A percentile compares a stretch with the other conserved stretches of the same genome.
Conservation (phyloP, 768 basidiomycete species). For the Pluteus cervinus region DNA sequence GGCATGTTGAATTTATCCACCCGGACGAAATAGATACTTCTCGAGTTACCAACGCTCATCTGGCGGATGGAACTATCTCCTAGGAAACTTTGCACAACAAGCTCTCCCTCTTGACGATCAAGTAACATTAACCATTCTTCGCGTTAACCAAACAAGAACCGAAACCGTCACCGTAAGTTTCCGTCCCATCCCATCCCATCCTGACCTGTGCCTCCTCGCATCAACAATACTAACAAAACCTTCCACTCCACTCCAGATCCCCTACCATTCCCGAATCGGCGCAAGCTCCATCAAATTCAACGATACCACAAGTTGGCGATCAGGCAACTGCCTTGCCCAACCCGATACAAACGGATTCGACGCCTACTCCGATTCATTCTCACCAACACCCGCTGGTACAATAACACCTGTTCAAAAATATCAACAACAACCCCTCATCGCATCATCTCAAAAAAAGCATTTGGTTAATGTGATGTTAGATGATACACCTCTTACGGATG, state of each 20-base stretch:
- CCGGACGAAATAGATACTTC: slow-evolving; percentile 31
- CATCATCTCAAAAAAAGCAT: slow-evolving; percentile 27
- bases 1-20: no score
- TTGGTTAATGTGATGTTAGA: slow-evolving; percentile 45
- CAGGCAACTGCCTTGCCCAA: slow-evolving; percentile 46
- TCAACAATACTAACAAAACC: no score
- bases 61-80: slow-evolving; percentile 33
- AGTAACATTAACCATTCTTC: slow-evolving; percentile 41
- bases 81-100: slow-evolving; percentile 53
- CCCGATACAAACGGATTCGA: slow-evolving; percentile 43
- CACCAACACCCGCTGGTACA: slow-evolving; percentile 14
- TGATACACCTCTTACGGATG: slow-evolving; percentile 35
- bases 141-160: slow-evolving; percentile 26
- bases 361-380: slow-evolving; percentile 20
- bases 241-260: slow-evolving; percentile 36
- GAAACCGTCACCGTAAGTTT: slow-evolving; percentile 40
- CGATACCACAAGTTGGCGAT: slow-evolving; percentile 39
- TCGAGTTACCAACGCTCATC: slow-evolving; percentile 34
- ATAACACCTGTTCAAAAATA: slow-evolving; percentile 28
- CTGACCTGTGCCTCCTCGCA: no score
- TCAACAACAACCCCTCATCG: slow-evolving; percentile 33
- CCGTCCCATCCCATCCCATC: no score
- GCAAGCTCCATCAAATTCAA: slow-evolving; percentile 39
- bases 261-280: slow-evolving; percentile 52
- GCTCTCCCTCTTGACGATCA: slow-evolving; percentile 45